phyloP scores from a whole-genome alignment of 306 rosid genomes.

The Albizia julibrissin region DNA sequence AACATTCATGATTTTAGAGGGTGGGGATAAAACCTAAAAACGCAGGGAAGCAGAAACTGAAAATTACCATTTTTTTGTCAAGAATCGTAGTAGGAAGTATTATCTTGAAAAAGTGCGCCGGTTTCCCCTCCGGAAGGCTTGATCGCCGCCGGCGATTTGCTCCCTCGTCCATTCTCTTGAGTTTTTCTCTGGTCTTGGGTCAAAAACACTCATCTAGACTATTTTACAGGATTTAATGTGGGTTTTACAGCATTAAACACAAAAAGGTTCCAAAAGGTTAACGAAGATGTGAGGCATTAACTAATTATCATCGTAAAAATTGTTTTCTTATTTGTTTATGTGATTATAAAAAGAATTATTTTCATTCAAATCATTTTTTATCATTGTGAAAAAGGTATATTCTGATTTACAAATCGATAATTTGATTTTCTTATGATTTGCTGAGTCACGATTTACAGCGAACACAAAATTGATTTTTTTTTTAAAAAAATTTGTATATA shows the following conservation, averaged over 20 bases:
- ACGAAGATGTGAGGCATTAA: background rate
- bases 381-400: background rate
- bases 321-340: background rate
- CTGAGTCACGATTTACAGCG: background rate
- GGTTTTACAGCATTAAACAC: background rate
- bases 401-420: background rate
- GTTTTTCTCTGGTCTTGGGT: background rate
- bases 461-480: no score
- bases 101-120: background rate
- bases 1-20: background rate
- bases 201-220: background rate
- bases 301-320: background rate
- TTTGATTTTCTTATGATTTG: background rate
- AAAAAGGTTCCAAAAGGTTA: background rate
- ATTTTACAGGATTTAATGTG: background rate
- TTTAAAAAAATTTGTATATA: no score
- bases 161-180: background rate
- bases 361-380: background rate
- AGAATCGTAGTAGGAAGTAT: background rate
- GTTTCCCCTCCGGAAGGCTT: background rate
- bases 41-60: background rate
- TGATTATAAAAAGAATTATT: background rate
- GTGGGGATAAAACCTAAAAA: background rate
- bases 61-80: conserved; percentile 11
- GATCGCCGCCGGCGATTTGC: background rate